Evolutionary conservation across 139 green algal genomes (phyloP).

Genomic region (Micromonas pusilla): DNA sequence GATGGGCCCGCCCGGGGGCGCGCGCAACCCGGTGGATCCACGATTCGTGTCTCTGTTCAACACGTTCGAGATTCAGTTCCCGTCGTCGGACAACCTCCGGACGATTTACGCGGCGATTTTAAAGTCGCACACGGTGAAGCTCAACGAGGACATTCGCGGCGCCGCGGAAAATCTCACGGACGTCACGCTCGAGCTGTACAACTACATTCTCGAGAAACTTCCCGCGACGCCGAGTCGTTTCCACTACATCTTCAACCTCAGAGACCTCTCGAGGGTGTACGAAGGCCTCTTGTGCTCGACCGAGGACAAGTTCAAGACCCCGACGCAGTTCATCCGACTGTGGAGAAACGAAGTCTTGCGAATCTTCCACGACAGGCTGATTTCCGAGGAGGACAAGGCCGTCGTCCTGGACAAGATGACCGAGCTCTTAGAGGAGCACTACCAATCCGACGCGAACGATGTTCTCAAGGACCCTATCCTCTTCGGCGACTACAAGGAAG

Average conservation of each 20-base stretch:
- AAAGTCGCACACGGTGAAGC: slow-evolving; percentile 43
- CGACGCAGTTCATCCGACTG: slow-evolving; percentile 53
- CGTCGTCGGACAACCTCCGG: slow-evolving; percentile 55
- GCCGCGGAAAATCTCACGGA: slow-evolving; percentile 45
- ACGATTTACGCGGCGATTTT: slow-evolving; percentile 77
- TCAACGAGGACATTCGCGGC: slow-evolving; percentile 50
- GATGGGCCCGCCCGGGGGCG: slow-evolving; percentile 80
- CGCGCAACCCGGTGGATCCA: slow-evolving; percentile 73
- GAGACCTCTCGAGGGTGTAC: slow-evolving; percentile 60
- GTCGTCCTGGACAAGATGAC: slow-evolving; percentile 36
- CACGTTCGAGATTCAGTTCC: slow-evolving; percentile 76
- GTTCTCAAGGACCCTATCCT: slow-evolving; percentile 59
- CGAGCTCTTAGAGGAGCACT: slow-evolving; percentile 42
- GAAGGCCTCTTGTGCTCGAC: slow-evolving; percentile 59
- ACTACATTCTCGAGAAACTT: slow-evolving; percentile 66
- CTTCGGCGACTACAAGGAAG: slow-evolving; percentile 64
- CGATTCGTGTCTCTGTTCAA: slow-evolving; percentile 75
- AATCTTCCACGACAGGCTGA: slow-evolving; percentile 70
- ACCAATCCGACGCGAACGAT: slow-evolving; percentile 28
- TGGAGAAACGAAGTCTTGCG: slow-evolving; percentile 66
- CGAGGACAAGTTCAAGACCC: slow-evolving; percentile 42
- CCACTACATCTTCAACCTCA: slow-evolving; percentile 83
- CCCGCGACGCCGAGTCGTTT: slow-evolving; percentile 68
- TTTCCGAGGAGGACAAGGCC: slow-evolving; percentile 47
- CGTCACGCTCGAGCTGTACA: slow-evolving; percentile 63